Evolutionary conservation across 345 rosid species (phyloP).

Genomic region (Populus simonii): DNA sequence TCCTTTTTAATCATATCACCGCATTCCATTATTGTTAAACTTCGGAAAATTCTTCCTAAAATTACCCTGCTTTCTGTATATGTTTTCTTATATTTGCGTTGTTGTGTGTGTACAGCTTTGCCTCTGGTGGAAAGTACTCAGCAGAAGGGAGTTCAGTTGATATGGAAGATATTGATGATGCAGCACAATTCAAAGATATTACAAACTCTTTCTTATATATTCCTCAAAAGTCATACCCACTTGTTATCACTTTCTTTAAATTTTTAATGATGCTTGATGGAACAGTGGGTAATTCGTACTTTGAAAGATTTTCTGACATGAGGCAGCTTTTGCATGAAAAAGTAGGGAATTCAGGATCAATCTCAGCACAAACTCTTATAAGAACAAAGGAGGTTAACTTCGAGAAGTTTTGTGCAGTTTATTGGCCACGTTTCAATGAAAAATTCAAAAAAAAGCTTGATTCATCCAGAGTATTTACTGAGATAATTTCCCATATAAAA

Average conservation of each 20-base stretch:
- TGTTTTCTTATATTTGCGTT: neutral
- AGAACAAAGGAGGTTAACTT: constrained; percentile 44
- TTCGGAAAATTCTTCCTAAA: neutral
- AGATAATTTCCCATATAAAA: constrained; percentile 55
- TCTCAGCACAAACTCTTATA: constrained; percentile 29
- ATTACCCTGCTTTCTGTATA: neutral
- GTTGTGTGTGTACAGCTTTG: constrained; percentile 31
- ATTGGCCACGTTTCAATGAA: constrained; percentile 52
- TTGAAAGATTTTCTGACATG: constrained; percentile 38
- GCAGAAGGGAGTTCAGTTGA: constrained; percentile 21
- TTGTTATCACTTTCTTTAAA: constrained; percentile 49
- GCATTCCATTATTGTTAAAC: neutral
- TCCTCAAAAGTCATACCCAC: constrained; percentile 37
- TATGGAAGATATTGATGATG: constrained; percentile 30
- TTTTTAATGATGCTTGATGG: constrained; percentile 62
- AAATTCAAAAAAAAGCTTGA: constrained; percentile 38
- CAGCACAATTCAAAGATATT: constrained; percentile 35
- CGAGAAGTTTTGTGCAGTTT: constrained; percentile 40
- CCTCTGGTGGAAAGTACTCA: constrained; percentile 21
- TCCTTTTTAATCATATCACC: neutral
- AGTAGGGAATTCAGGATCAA: constrained; percentile 19
- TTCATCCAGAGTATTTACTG: constrained; percentile 47
- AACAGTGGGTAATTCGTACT: constrained; percentile 45
- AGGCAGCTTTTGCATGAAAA: constrained; percentile 23
- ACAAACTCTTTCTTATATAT: constrained; percentile 42